A percentile compares a stretch with the other conserved stretches of the same genome.
Evolutionary conservation across 768 basidiomycete species (phyloP).

Genomic region (Tephrocybe sp.): DNA sequence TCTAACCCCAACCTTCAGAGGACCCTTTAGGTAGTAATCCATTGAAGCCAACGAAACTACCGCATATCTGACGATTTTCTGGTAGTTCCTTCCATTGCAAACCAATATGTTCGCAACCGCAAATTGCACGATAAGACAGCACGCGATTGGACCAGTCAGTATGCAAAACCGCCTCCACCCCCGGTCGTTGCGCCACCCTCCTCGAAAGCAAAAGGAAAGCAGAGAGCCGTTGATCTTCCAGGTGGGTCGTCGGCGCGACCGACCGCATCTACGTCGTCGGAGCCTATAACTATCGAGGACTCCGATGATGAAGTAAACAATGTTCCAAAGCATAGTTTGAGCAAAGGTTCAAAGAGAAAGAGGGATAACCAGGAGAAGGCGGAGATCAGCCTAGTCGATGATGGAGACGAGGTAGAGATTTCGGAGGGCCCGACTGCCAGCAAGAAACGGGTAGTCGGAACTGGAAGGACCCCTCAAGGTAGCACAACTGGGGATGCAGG

Average conservation of each 20-base stretch:
- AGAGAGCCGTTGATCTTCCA: slow-evolving; percentile 19
- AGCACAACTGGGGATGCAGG: slow-evolving; percentile 12
- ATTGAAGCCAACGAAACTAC: background rate
- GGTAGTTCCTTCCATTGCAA: slow-evolving; percentile 71
- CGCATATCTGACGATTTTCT: background rate
- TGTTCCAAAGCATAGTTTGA: slow-evolving; percentile 6
- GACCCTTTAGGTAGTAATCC: slow-evolving; percentile 65
- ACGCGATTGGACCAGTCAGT: slow-evolving; percentile 72
- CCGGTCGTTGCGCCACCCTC: slow-evolving; percentile 8
- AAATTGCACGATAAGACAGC: slow-evolving; percentile 76
- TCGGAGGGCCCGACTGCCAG: slow-evolving; percentile 9
- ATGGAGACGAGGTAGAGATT: slow-evolving; percentile 22
- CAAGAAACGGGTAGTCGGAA: slow-evolving; percentile 21
- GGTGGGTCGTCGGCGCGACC: slow-evolving; percentile 14
- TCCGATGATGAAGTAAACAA: slow-evolving; percentile 31
- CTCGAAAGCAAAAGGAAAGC: slow-evolving; percentile 38
- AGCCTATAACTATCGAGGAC: slow-evolving; percentile 27
- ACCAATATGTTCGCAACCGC: slow-evolving; percentile 64
- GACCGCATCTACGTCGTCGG: slow-evolving; percentile 7
- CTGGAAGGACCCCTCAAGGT: slow-evolving; percentile 18
- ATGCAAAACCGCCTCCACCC: slow-evolving; percentile 42
- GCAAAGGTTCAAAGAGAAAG: slow-evolving; percentile 36
- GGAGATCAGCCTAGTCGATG: slow-evolving; percentile 30
- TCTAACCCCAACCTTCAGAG: slow-evolving; percentile 37
- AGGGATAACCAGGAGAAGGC: slow-evolving; percentile 23